Percentiles rank a stretch among this genome's conserved stretches.
Evolutionary conservation across 2,329 filamentous ascomycete species (phyloP).

Genomic region (Penicillium sp.): DNA sequence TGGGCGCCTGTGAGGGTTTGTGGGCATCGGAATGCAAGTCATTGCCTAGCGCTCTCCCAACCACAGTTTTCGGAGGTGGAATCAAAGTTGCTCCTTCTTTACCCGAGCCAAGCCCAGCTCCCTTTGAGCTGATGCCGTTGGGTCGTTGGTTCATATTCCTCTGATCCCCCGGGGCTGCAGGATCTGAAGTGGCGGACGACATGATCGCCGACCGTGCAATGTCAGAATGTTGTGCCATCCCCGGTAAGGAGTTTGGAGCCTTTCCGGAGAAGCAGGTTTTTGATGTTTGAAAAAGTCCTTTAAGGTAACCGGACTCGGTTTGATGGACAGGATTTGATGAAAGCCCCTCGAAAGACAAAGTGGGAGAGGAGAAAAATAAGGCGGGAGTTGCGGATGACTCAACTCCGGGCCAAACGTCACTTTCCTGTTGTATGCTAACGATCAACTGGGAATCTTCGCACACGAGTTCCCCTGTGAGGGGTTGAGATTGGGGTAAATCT

Average conservation of each 20-base stretch:
- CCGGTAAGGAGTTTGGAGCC: constrained; percentile 15
- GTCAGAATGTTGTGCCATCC: constrained; percentile 49
- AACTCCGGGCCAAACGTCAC: constrained; percentile 15
- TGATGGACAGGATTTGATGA: constrained; percentile 7
- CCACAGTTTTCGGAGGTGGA: constrained; percentile 41
- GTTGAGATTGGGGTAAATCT: not conserved
- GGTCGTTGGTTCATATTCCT: constrained; percentile 20
- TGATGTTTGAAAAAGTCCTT: not conserved
- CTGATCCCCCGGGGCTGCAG: constrained; percentile 18
- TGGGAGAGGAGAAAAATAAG: constrained; percentile 15
- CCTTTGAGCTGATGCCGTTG: constrained; percentile 21
- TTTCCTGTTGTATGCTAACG: not conserved
- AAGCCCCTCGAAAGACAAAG: constrained; percentile 3
- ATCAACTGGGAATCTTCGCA: not conserved
- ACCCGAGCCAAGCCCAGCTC: constrained; percentile 24
- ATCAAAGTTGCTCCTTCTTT: constrained; percentile 33
- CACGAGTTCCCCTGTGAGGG: not conserved
- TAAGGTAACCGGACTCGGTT: not conserved
- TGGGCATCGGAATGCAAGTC: constrained; percentile 41
- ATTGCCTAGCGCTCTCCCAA: constrained; percentile 45
- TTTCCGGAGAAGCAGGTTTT: constrained; percentile 3
- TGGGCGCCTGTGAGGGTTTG: constrained; percentile 35
- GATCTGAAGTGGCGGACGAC: constrained; percentile 35
- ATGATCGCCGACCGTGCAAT: constrained; percentile 54
- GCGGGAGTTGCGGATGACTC: constrained; percentile 22